phyloP scores from a whole-genome alignment of 2,329 filamentous ascomycete species.

The Ascomycota sp. region DNA sequence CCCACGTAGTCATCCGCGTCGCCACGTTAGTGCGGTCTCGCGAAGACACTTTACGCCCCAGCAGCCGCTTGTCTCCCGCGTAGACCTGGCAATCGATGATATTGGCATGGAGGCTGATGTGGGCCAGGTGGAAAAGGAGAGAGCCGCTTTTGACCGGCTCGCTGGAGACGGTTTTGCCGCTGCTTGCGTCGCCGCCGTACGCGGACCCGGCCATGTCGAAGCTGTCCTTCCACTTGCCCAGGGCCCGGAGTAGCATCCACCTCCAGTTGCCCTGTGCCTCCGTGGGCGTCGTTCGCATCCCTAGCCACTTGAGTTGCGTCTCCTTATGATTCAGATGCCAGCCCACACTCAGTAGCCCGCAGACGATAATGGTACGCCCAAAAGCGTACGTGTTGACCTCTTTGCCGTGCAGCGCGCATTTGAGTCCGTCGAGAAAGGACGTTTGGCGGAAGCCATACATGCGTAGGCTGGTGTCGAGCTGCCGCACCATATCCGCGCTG shows the following conservation, averaged over 20 bases:
- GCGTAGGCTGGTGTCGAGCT: conserved; percentile 55
- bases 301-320: conserved; percentile 64
- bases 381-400: conserved; percentile 73
- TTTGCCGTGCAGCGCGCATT: conserved; percentile 63
- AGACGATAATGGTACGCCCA: conserved; percentile 78
- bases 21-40: conserved; percentile 56
- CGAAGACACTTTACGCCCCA: conserved; percentile 59
- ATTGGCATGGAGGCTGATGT: conserved; percentile 77
- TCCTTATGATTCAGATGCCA: conserved; percentile 85
- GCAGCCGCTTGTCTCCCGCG: conserved; percentile 54
- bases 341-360: conserved; percentile 69
- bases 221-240: conserved; percentile 72
- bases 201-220: conserved; percentile 48
- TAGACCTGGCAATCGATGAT: conserved; percentile 83
- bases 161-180: conserved; percentile 25
- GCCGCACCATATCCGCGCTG: conserved; percentile 54
- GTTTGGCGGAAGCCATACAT: conserved; percentile 62
- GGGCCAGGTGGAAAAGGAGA: conserved; percentile 67
- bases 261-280: conserved; percentile 56
- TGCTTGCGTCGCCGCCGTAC: conserved; percentile 13
- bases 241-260: conserved; percentile 53
- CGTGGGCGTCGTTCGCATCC: conserved; percentile 39
- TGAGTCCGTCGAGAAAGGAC: conserved; percentile 68
- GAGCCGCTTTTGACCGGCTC: conserved; percentile 58
- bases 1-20: conserved; percentile 63